Conservation (phyloP, 495 filamentous ascomycete genomes). For the Tetracladium marchalianum region DNA sequence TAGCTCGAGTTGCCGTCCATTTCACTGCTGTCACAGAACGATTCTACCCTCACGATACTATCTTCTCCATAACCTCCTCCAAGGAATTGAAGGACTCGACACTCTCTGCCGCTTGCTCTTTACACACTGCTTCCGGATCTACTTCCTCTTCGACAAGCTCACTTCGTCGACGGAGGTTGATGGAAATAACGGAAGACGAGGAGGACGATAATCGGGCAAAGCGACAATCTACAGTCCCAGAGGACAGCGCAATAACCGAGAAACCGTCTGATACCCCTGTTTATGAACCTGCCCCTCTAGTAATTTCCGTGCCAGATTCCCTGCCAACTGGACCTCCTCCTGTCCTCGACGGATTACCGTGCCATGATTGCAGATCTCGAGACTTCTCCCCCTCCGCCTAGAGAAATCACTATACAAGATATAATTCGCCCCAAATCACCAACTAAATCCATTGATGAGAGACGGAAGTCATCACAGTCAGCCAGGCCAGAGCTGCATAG, state of each 20-base stretch:
- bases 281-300: conserved; percentile 2
- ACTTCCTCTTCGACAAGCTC: conserved; percentile 81
- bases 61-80: conserved; percentile 58
- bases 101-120: conserved; percentile 77
- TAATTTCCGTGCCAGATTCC: conserved; percentile 8
- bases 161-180: conserved; percentile 60
- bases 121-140: conserved; percentile 82
- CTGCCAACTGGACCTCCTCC: conserved; percentile 1
- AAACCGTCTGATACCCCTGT: conserved; percentile 5
- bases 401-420: neutral
- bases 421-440: conserved; percentile 9
- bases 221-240: conserved; percentile 27
- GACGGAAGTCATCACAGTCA: conserved; percentile 41
- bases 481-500: conserved; percentile 55
- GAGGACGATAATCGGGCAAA: conserved; percentile 45
- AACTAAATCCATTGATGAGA: conserved; percentile 12
- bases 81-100: conserved; percentile 80
- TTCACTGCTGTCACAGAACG: conserved; percentile 78
- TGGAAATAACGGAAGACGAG: conserved; percentile 85
- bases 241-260: conserved; percentile 18
- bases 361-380: conserved; percentile 10
- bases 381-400: conserved; percentile 2
- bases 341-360: neutral
- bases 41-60: conserved; percentile 80
- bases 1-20: conserved; percentile 90